Conservation (phyloP, 106 monocot genomes). For the Acanthochlamys bracteata region DNA sequence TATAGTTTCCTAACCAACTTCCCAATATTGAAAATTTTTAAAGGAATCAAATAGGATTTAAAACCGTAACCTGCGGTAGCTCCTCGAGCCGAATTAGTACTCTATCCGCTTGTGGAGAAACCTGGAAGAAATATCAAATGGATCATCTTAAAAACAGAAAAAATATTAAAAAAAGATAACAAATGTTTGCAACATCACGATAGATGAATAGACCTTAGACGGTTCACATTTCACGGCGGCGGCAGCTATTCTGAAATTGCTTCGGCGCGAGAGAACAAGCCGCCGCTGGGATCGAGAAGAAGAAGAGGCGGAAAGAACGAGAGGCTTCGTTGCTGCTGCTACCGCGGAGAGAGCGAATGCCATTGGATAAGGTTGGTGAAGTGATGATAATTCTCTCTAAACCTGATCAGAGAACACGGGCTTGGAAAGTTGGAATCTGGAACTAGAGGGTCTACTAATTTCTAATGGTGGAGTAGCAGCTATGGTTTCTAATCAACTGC, state of each 20-base stretch:
- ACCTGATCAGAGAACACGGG: no score
- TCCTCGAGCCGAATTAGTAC: conserved; percentile 89
- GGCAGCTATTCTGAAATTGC: conserved; percentile 19
- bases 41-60: no score
- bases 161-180: neutral
- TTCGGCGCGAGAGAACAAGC: conserved; percentile 17
- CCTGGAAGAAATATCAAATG: conserved; percentile 26
- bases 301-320: conserved; percentile 12
- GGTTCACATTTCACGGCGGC: conserved; percentile 68
- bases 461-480: no score
- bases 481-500: no score
- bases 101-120: conserved; percentile 84
- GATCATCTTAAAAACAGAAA: neutral
- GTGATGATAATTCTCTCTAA: no score
- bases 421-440: no score
- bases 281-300: neutral
- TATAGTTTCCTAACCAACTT: no score
- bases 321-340: conserved; percentile 28
- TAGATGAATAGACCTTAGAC: conserved; percentile 34
- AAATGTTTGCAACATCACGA: neutral
- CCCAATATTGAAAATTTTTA: no score
- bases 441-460: no score
- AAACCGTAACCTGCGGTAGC: conserved; percentile 61
- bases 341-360: conserved; percentile 35
- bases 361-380: conserved; percentile 11